A percentile compares a stretch with the other conserved stretches of the same genome.
These are phyloP conservation scores for Solanum tacnaense DNA, from an alignment of 257 asterid genomes.

Conservation along the genomic window DNA sequence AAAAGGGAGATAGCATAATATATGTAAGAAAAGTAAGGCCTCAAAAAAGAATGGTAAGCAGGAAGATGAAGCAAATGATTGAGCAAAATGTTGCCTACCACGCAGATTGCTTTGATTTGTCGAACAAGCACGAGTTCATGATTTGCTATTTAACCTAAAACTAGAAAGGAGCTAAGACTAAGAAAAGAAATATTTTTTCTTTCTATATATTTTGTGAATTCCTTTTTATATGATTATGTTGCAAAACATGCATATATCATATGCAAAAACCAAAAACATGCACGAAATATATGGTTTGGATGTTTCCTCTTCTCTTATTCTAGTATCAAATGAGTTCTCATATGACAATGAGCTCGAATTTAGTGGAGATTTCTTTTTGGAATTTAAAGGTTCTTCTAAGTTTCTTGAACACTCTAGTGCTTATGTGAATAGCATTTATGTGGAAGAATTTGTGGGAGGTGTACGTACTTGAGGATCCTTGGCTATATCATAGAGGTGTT, in stretches of 20 bases:
- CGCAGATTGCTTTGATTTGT: neutral
- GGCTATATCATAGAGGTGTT: neutral
- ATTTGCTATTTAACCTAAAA: neutral
- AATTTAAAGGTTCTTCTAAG: neutral
- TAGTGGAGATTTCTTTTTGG: neutral
- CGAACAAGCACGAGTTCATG: neutral
- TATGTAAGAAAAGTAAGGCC: neutral
- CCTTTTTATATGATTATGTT: neutral
- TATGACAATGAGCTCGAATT: neutral
- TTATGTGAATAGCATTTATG: neutral
- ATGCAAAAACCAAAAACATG: neutral
- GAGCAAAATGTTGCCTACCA: neutral
- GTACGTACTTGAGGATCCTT: neutral
- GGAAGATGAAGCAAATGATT: neutral
- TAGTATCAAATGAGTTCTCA: neutral
- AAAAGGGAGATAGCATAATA: neutral
- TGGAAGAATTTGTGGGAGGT: neutral
- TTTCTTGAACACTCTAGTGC: neutral
- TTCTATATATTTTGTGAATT: neutral
- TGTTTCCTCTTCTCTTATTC: neutral
- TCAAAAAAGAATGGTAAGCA: neutral
- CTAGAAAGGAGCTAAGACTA: neutral
- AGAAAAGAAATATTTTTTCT: neutral
- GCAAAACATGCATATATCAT: neutral
- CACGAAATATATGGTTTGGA: neutral